Evolutionary conservation across 2,329 filamentous ascomycete genomes (phyloP), one percentile per base, ranked within the genome.

Genomic region (Uncinocarpus reesii): DNA sequence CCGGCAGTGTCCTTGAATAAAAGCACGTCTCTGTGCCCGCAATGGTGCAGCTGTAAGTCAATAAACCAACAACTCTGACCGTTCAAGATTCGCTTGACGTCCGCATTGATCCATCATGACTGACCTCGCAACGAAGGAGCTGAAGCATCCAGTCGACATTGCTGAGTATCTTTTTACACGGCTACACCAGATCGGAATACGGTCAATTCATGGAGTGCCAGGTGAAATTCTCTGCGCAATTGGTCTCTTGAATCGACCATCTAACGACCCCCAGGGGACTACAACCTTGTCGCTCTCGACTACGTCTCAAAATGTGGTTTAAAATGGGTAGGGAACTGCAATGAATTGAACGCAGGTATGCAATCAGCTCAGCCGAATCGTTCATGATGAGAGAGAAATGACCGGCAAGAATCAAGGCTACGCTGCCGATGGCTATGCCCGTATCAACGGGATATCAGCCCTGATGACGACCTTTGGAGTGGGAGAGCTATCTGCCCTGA

Each of bases 381-480:
- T 7, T 20, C 36, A n/a, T 31, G 18, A 3, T 21, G 11, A 35
- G 3, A 13, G n/a, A 15, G 31, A 56, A 51, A 49, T 58, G 50
- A 41, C 34, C 31, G 31, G 43, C 21, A 26, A 38, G 21, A 59
- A 21, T 31, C 11, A 78, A 65, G 82, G 79, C 21, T 86, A 86
- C 59, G 82, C 83, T 24, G 81, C 83, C 16, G 83, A 87, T 64
- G 83, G 83, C 21, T 87, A 87, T 59, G 81, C 81, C 48, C 75
- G 83, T 52, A 74, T 84, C 53, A 82, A 81, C 54, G 79, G 81
- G 37, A 78, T 86, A 36, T 75, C 74, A 1, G 81, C 82, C 23
- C 66, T 87, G 37, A 51, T 86, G 55, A 87, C 83, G 35, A 86
- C 83, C 0, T 86, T 86, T 53, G 84, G 84, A 45, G 83, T 87